These are phyloP conservation scores for Verticillium klebahnii DNA, from an alignment of 2,329 filamentous ascomycete species.

Conservation along the genomic window DNA sequence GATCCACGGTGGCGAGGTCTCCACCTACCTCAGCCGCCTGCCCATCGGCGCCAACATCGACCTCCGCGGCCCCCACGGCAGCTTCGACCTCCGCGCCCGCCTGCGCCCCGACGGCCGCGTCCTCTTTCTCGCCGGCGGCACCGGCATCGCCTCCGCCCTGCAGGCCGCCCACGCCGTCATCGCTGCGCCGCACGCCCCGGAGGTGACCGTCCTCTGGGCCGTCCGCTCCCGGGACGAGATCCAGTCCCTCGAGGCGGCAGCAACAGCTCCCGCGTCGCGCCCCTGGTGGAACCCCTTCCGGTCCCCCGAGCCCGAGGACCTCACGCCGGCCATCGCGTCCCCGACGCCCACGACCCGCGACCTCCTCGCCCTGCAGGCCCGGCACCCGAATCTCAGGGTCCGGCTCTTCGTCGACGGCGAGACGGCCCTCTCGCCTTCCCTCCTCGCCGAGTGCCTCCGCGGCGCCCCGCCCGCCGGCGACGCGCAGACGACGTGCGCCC, in stretches of 20 bases:
- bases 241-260: constrained; percentile 15
- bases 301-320: not conserved
- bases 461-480: constrained; percentile 7
- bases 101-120: constrained; percentile 35
- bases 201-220: constrained; percentile 78
- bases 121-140: constrained; percentile 86
- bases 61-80: constrained; percentile 72
- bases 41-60: constrained; percentile 61
- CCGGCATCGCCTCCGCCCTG: constrained; percentile 84
- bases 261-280: constrained; percentile 10
- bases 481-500: constrained; percentile 12
- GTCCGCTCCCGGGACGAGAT: constrained; percentile 56
- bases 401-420: constrained; percentile 79
- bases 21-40: constrained; percentile 69
- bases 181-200: constrained; percentile 20
- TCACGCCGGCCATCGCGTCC: constrained; percentile 14
- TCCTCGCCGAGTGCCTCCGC: constrained; percentile 35
- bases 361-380: constrained; percentile 56
- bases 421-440: constrained; percentile 53
- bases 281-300: constrained; percentile 8
- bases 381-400: constrained; percentile 49
- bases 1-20: constrained; percentile 79
- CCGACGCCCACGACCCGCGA: constrained; percentile 35
- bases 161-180: constrained; percentile 68
- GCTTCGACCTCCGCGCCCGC: constrained; percentile 47